Conservation (phyloP, 768 basidiomycete species). For the Leccinum imitatum region DNA sequence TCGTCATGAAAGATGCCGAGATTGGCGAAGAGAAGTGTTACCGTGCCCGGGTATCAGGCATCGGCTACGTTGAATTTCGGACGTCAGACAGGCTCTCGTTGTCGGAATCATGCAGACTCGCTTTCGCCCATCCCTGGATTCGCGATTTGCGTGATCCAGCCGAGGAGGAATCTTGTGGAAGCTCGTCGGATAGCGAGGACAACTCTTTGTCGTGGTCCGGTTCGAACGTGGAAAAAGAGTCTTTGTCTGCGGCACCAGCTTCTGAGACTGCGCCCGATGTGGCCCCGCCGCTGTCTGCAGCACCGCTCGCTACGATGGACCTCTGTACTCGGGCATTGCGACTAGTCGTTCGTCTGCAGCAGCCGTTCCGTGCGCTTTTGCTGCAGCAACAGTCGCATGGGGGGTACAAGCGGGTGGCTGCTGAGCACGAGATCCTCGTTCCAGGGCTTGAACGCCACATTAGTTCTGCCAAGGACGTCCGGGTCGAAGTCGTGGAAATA, state of each 20-base stretch:
- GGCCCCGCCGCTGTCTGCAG: no score
- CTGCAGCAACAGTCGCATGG: no score
- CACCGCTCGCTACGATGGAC: no score
- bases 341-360: no score
- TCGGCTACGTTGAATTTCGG: constrained; percentile 5
- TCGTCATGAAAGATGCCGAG: neutral
- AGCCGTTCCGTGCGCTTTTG: no score
- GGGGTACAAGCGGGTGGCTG: no score
- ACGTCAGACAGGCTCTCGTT: neutral
- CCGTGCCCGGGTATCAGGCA: neutral
- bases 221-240: neutral
- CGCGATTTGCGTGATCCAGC: constrained; percentile 4
- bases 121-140: constrained; percentile 15
- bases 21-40: neutral
- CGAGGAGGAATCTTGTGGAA: neutral
- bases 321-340: no score
- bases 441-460: no score
- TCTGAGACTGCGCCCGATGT: no score
- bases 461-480: no score
- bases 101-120: neutral
- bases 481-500: no score
- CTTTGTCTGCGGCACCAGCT: neutral
- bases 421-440: no score
- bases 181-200: neutral
- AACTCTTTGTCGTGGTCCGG: neutral